These are phyloP conservation scores for Dentipellis sp. DNA, from an alignment of 768 basidiomycete species.

Conservation along the genomic window DNA sequence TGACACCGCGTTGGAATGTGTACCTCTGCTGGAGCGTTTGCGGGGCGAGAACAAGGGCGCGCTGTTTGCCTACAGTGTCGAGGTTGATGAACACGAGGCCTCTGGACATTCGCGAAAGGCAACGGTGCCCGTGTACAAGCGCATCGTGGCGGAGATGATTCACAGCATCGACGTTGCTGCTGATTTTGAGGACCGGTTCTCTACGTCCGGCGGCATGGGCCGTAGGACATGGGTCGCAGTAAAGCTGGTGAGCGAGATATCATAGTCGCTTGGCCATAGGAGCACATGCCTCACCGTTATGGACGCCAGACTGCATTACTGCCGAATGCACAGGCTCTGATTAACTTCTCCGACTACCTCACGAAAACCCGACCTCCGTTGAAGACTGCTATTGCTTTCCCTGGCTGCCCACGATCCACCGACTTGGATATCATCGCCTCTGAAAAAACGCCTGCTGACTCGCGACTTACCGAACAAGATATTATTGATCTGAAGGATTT, in stretches of 20 bases:
- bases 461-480: slow-evolving; percentile 42
- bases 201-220: slow-evolving; percentile 19
- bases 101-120: slow-evolving; percentile 21
- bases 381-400: slow-evolving; percentile 43
- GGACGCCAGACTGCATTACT: slow-evolving; percentile 53
- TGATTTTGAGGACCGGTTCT: slow-evolving; percentile 56
- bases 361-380: slow-evolving; percentile 29
- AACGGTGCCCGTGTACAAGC: slow-evolving; percentile 38
- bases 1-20: slow-evolving; percentile 61
- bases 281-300: neutral
- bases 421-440: slow-evolving; percentile 47
- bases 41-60: slow-evolving; percentile 64
- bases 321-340: slow-evolving; percentile 50
- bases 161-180: slow-evolving; percentile 71
- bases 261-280: no score
- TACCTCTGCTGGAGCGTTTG: slow-evolving; percentile 55
- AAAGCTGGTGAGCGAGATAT: slow-evolving; percentile 50
- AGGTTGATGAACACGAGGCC: slow-evolving; percentile 60
- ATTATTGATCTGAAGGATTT: slow-evolving; percentile 51
- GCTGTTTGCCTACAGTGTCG: slow-evolving; percentile 78
- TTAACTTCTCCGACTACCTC: slow-evolving; percentile 54
- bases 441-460: slow-evolving; percentile 9
- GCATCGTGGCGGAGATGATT: slow-evolving; percentile 67
- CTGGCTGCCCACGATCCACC: slow-evolving; percentile 51
- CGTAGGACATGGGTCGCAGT: slow-evolving; percentile 78